Base-by-base conservation (phyloP, 139 green algal species). In the Astrephomene gubernaculifera region DNA sequence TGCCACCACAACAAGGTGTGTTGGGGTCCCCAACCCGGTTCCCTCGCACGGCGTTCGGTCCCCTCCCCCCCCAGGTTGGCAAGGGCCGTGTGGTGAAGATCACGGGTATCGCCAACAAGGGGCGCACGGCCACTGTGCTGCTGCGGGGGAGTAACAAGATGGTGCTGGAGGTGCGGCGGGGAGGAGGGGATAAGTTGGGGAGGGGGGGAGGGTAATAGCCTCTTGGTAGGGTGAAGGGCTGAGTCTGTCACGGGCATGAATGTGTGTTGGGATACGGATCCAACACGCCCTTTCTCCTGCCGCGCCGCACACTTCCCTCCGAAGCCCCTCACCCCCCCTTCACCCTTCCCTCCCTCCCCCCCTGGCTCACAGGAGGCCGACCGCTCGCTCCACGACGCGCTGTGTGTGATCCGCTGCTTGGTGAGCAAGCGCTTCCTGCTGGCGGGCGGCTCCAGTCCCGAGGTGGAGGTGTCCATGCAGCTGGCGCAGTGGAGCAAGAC, bases 101-200 rank as follows among this genome's bases (percentile, higher is more conserved):
- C 29, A 98, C 95, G 5, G 98, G 97, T 79, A 98, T 99, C 61
- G 60, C 94, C 64, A 91, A 96, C 84, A 92, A 89, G 86, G 98
- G 97, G 8, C 89, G 92, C 44, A 99, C 98, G 12, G 94, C 95
- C 71, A 98, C 96, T 0, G 95, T 98, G 65, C 90, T 99, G 85
- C 90, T 99, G 57, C 92, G 97, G 19, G 97, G 96, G n/a, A 96
- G 89, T 86, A 99, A 99, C 92, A 97, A 98, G 88, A 90, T 99
- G 65, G 96, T 96, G 49, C 86, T 97, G 52, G 93, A 91, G 35
- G 74, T 83, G 71, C 2, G 74, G 24, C 33, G 22, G 65, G n/a
- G n/a, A n/a, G n/a, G 64, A 4, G 17, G 57, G 17, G 57, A 65
- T 19, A 24, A 12, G 49, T 57, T 12, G 49, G 49, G 49, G 49